Base-by-base conservation (phyloP, 495 filamentous ascomycete species). In the Aspergillus avenaceus region DNA sequence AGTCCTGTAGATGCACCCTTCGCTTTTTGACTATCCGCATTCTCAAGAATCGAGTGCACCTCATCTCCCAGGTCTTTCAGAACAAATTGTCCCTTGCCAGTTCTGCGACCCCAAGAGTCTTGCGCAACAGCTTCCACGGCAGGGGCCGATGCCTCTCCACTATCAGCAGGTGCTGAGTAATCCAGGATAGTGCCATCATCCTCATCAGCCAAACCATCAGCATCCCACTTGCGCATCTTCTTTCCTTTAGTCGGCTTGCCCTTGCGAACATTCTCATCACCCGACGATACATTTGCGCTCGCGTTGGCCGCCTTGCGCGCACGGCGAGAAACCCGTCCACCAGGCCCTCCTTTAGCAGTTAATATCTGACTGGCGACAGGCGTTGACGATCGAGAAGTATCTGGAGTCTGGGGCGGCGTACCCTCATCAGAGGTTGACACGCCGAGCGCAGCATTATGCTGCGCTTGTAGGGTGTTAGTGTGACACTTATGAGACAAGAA, bases 11-110 rank as follows among this genome's bases (percentile, higher is more conserved):
- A 59, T 4, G 70, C 52, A 0, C 68, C 61, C 12, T 77, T 75
- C 29, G 76, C 72, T 63, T 84, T 87, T 41, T 81, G 81, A 21
- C 79, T 75, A 31, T 86, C 83, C 5, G 86, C 84, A 34, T 84
- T 80, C 34, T 82, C 74, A 27, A 97, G 75, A 42, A 97, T 96
- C 9, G 85, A 86, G 52, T 95, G 83, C n/a, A 96, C 88, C 63
- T 97, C 88, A 50, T 93, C 88, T 44, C 90, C 93, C 42, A 98
- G 66, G 58, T 98, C 93, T 56, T 86, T 96, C 58, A 98, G 73
- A 26, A 97, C 87, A 51, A 96, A 97, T 54, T 97, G 85, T 5
- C 93, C 93, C 68, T 90, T 91, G 11, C 82, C 80, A 5, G 90
- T 95, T 53, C 82, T 84, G 16, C 77, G 87, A 14, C 93, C 93